These are phyloP conservation scores for Bipolaris oryzae DNA, from an alignment of 2,329 filamentous ascomycete species.

Conservation along the genomic window DNA sequence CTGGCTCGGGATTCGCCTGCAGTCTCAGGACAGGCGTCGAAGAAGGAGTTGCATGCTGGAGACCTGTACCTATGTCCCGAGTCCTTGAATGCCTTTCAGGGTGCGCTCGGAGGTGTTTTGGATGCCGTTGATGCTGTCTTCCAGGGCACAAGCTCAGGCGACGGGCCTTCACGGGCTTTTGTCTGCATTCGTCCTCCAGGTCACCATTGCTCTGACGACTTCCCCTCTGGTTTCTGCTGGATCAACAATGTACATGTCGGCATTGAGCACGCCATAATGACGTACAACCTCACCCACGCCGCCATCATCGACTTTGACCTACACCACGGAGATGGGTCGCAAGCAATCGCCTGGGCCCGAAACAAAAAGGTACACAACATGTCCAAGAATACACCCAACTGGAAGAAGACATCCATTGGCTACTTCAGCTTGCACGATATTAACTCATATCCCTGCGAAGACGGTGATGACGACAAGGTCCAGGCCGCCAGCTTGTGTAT, in stretches of 20 bases:
- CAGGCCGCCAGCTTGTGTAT: conserved; percentile 93
- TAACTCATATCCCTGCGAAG: conserved; percentile 96
- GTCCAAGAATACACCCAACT: conserved; percentile 72
- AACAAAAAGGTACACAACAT: conserved; percentile 71
- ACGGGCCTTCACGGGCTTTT: conserved; percentile 77
- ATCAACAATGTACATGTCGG: conserved; percentile 98
- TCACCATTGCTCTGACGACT: conserved; percentile 89
- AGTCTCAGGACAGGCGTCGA: conserved; percentile 56
- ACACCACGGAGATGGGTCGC: conserved; percentile 70
- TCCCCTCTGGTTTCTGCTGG: conserved; percentile 97
- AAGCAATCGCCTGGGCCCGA: conserved; percentile 89
- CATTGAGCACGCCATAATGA: conserved; percentile 85
- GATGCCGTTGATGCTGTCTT: conserved; percentile 92
- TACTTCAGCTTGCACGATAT: conserved; percentile 98
- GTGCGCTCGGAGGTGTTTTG: conserved; percentile 88
- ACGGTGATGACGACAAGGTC: conserved; percentile 90
- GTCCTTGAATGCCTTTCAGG: conserved; percentile 85
- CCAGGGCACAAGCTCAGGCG: conserved; percentile 51
- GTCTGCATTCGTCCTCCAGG: conserved; percentile 92
- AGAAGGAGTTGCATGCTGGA: conserved; percentile 76
- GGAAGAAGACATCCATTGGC: conserved; percentile 86
- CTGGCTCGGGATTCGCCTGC: conserved; percentile 61
- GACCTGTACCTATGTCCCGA: conserved; percentile 90
- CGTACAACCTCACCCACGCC: conserved; percentile 87
- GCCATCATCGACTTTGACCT: conserved; percentile 64